phyloP scores from a whole-genome alignment of 2,329 filamentous ascomycete genomes.

The Verticillium dahliae region DNA sequence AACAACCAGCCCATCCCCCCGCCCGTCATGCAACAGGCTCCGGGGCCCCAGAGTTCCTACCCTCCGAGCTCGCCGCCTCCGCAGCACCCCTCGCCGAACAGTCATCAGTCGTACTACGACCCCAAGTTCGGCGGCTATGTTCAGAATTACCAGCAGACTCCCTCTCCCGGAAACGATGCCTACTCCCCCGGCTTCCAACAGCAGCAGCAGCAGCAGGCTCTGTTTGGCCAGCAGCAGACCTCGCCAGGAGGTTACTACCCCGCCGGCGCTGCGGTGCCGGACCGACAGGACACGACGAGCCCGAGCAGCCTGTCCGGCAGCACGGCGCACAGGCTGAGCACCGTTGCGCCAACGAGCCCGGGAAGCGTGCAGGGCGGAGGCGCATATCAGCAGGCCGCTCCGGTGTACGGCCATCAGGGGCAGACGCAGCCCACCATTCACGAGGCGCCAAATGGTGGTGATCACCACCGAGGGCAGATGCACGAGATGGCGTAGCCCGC shows the following conservation, averaged over 20 bases:
- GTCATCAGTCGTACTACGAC: slow-evolving; percentile 17
- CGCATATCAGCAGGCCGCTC: slow-evolving; percentile 3
- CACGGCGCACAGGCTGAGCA: slow-evolving; percentile 5
- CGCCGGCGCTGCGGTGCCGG: slow-evolving; percentile 1
- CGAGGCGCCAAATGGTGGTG: slow-evolving; percentile 29
- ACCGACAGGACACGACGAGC: not conserved
- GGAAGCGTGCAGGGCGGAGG: slow-evolving; percentile 13
- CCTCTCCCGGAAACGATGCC: not conserved
- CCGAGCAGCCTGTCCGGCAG: not conserved
- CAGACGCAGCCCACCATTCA: slow-evolving; percentile 21
- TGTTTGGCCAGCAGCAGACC: slow-evolving; percentile 4
- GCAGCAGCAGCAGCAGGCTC: slow-evolving; percentile 13
- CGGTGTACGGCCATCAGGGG: slow-evolving; percentile 13
- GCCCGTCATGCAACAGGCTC: slow-evolving; percentile 3
- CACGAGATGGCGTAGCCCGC: slow-evolving; percentile 28
- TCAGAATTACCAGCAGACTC: slow-evolving; percentile 3
- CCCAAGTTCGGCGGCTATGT: slow-evolving; percentile 13
- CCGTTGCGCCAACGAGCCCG: slow-evolving; percentile 1
- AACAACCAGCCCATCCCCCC: not conserved
- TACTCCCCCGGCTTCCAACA: slow-evolving; percentile 2
- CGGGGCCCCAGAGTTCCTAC: slow-evolving; percentile 3
- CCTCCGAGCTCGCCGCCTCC: not conserved
- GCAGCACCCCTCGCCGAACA: not conserved
- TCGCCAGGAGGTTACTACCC: slow-evolving; percentile 12
- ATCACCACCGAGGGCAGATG: slow-evolving; percentile 30